Base-by-base conservation (phyloP, 805 yeast species). In the Metschnikowia henanensis region DNA sequence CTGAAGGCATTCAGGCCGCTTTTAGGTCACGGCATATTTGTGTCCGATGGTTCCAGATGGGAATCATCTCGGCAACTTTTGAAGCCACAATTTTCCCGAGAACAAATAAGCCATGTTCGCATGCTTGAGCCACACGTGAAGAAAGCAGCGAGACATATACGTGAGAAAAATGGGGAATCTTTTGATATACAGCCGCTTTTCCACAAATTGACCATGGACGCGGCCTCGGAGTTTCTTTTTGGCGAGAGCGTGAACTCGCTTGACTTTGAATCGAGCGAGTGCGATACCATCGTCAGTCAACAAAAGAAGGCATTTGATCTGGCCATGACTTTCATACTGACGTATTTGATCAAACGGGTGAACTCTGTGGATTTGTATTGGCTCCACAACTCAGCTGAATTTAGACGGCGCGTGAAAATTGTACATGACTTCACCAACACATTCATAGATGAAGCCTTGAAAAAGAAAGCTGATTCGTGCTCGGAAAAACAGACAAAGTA, bases 211-310 rank as follows among this genome's bases (percentile, higher is more conserved):
- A 68, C 75, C 13, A 57, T 69, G 43, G 75, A 70, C 50, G 62
- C 72, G 21, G 64, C 74, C 8, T 60, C 72, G 19, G 74, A 70
- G 52, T 68, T 69, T 50, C 61, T 70, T 41, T 66, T 70, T 55
- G 75, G 75, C 18, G 70, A 65, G 49, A 44, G 49, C 22, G 38
- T 47, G 3, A 26, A 36, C n/a, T 38, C 44, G 20, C 43, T 47
- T 18, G 35, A 41, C 25, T 37, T 44, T 9, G 44, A 39, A 6
- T 23, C 10, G 37, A 13, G 19, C 21, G 23, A 17, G 13, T 10
- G 10, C 18, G 25, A 25, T 8, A 39, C 25, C 13, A 22, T 13
- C 30, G 31, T 26, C 13, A 22, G 19, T 17, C 31, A 8, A 34
- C 37, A 18, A 30, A 25, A 29, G 42, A 36, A 8, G 16, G 20